Evolutionary conservation across 176 grass and related monocot species (phyloP).

Genomic region (Hordeum marinum): DNA sequence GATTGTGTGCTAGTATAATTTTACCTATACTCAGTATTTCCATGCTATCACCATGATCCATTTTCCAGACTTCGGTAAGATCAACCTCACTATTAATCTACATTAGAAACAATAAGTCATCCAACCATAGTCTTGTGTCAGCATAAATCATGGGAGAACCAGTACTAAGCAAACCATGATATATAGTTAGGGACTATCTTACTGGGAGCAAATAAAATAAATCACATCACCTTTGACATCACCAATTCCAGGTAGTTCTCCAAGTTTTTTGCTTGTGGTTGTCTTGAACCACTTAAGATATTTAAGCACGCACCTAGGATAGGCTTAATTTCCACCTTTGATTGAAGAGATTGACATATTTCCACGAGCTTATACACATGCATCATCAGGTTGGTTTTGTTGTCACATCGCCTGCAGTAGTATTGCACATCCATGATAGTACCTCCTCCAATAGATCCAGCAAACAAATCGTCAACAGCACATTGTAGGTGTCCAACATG

Average conservation of each 20-base stretch:
- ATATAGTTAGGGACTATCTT: too few species aligned
- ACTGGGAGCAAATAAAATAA: too few species aligned
- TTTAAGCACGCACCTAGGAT: slow-evolving; percentile 51
- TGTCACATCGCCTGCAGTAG: slow-evolving; percentile 72
- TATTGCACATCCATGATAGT: slow-evolving; percentile 71
- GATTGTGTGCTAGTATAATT: not conserved
- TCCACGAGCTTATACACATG: slow-evolving; percentile 45
- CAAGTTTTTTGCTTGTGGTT: slow-evolving; percentile 47
- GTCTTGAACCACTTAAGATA: slow-evolving; percentile 52
- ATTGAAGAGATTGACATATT: slow-evolving; percentile 45
- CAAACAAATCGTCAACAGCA: slow-evolving; percentile 60
- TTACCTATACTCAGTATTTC: slow-evolving; percentile 15
- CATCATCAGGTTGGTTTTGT: slow-evolving; percentile 61
- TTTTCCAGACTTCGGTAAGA: slow-evolving; percentile 53
- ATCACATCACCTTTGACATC: slow-evolving; percentile 47
- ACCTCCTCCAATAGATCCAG: slow-evolving; percentile 77
- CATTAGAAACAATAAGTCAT: slow-evolving; percentile 34
- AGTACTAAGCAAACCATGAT: not conserved
- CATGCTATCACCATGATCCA: slow-evolving; percentile 21
- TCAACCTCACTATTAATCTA: slow-evolving; percentile 52
- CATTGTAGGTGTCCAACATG: slow-evolving; percentile 79
- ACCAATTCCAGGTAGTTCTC: slow-evolving; percentile 34
- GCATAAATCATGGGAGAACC: not conserved
- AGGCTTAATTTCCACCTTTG: slow-evolving; percentile 43
- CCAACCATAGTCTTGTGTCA: slow-evolving; percentile 14